Evolutionary conservation across 345 rosid species (phyloP).

Genomic region (Rhodamnia rubescens): DNA sequence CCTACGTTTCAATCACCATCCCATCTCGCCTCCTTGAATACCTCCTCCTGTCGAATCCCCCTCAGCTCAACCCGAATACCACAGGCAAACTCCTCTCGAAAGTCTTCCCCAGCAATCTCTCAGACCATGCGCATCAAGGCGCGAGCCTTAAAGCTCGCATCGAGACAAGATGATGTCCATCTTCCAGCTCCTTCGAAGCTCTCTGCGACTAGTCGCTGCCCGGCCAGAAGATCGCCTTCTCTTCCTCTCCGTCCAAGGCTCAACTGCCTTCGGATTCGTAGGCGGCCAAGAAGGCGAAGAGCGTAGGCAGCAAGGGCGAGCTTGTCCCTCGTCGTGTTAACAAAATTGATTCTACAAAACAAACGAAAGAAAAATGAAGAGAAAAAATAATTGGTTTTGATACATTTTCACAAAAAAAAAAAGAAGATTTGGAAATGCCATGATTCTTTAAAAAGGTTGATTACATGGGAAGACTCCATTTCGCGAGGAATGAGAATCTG

Average conservation of each 20-base stretch:
- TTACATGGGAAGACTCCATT: too few species aligned
- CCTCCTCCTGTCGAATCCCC: neutral
- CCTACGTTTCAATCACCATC: neutral
- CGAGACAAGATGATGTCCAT: slow-evolving; percentile 19
- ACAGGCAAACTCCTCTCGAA: neutral
- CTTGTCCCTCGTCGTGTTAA: too few species aligned
- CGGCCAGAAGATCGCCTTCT: slow-evolving; percentile 12
- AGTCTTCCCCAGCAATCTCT: neutral
- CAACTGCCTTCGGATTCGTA: neutral
- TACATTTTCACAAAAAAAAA: too few species aligned
- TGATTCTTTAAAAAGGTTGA: too few species aligned
- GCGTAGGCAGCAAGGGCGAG: neutral
- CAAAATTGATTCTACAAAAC: too few species aligned
- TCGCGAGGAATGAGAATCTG: too few species aligned
- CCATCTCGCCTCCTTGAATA: neutral
- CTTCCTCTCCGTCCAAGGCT: neutral
- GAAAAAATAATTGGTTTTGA: too few species aligned
- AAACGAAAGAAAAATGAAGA: too few species aligned
- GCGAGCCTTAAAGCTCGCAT: too few species aligned
- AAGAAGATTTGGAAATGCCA: too few species aligned
- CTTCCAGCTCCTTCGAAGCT: slow-evolving; percentile 42
- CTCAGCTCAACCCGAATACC: neutral
- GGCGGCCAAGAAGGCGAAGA: too few species aligned
- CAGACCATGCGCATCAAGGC: too few species aligned
- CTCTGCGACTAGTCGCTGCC: slow-evolving; percentile 18